Evolutionary conservation across 2,329 filamentous ascomycete species (phyloP).

Genomic region (Beauveria sp.): DNA sequence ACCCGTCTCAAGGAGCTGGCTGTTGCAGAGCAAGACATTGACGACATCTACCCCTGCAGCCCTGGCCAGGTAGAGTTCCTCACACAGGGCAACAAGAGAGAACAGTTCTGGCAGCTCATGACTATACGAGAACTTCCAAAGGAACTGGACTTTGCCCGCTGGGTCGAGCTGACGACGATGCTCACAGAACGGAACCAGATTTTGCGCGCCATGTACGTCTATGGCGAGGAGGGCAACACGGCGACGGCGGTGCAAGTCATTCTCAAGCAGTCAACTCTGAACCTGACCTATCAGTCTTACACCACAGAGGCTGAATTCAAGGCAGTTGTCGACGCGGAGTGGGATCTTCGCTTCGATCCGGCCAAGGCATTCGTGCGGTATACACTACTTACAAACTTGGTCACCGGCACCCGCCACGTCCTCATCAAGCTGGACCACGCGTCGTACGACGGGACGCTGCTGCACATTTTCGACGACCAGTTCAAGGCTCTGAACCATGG

Average conservation of each 20-base stretch:
- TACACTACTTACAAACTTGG: background rate
- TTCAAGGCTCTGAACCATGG: background rate
- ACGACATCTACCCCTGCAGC: background rate
- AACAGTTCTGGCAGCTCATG: background rate
- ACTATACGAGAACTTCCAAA: background rate
- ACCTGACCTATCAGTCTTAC: background rate
- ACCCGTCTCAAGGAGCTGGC: background rate
- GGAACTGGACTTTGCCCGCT: background rate
- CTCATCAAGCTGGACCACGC: background rate
- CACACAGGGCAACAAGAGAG: background rate
- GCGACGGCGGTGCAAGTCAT: background rate
- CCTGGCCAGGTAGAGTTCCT: background rate
- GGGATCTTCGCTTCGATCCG: background rate
- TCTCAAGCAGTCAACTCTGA: background rate
- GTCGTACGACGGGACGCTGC: background rate
- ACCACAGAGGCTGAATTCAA: background rate
- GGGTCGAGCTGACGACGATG: background rate
- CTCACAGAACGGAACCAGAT: background rate
- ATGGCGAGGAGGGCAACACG: background rate
- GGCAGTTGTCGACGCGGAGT: background rate
- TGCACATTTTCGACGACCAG: background rate
- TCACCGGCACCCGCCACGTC: background rate
- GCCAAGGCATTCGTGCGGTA: background rate
- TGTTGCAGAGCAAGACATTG: background rate
- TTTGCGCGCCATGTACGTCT: background rate